Base-by-base conservation (phyloP, 176 grass and related monocot species). In the Secale cereale region DNA sequence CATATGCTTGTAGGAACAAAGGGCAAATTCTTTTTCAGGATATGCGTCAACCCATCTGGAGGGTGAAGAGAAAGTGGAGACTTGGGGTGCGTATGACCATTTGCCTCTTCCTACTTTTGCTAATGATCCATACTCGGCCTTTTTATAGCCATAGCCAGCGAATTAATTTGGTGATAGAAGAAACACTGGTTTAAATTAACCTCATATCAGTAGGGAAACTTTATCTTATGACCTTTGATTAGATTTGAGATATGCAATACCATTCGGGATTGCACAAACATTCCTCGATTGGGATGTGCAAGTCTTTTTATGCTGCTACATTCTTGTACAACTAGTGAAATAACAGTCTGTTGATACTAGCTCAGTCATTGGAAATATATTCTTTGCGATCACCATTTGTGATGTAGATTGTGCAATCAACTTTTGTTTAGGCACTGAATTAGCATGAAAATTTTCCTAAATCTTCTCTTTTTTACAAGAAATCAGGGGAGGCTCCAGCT, bases 1-100 rank as follows among this genome's bases (percentile, higher is more conserved):
- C 6, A 12, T 79, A 52, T 71, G 19, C 8, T 4, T 78, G 20
- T 61, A 86, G 84, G 84, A 86, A 79, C 52, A 86, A 86, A 31
- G 84, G 84, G 31, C 75, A 29, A 22, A 68, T 67, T 43, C 16
- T 0, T 3, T 46, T 70, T 46, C 65, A 33, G 4, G 12, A 2
- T 2, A 13, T 0, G 10, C 60, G 12, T 63, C 14, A 59, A 27
- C 22, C 0, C 1, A 7, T 1, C 5, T 86, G 54, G 84, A 13
- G 10, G 22, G 77, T 62, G 22, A 86, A 73, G 56, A 4, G 37
- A 73, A 86, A 73, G 54, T 73, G 76, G 37, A 14, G 84, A 50
- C 6, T 2, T 12, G 83, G 75, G 74, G 74, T 86, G 70, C 70
- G 50, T 60, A 19, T 52, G 48, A 52, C 48, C 48, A 19, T 52